Percentiles rank a stretch among this genome's conserved stretches.
Conservation (phyloP, 805 yeast genomes). For the Wickerhamiella kurtzmanii region DNA sequence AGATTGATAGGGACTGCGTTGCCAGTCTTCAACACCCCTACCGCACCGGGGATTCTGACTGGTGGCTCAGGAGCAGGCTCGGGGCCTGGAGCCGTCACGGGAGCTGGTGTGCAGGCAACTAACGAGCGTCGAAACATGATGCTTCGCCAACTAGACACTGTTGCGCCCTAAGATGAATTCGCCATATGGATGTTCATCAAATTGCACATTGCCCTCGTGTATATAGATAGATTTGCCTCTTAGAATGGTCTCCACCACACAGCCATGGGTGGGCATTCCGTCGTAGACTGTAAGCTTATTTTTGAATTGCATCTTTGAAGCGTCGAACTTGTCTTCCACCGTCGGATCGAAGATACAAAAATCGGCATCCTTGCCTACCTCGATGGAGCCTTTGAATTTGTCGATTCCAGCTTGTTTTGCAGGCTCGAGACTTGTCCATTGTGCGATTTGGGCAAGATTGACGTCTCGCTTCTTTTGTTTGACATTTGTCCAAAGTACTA, state of each 20-base stretch:
- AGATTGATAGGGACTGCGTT: constrained; percentile 17
- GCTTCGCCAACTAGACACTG: constrained; percentile 13
- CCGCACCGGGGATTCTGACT: background rate
- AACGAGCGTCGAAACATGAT: constrained; percentile 18
- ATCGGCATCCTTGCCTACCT: constrained; percentile 77
- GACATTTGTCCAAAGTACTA: constrained; percentile 60
- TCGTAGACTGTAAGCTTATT: constrained; percentile 83
- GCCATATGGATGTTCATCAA: background rate
- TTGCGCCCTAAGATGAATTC: constrained; percentile 1
- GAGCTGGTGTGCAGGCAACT: constrained; percentile 12
- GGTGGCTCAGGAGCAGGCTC: background rate
- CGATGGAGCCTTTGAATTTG: constrained; percentile 58
- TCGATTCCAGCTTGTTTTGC: constrained; percentile 72
- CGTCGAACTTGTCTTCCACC: constrained; percentile 31
- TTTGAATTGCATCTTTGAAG: constrained; percentile 42
- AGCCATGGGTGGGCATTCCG: constrained; percentile 55
- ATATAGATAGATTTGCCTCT: constrained; percentile 57
- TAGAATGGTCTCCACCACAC: constrained; percentile 65
- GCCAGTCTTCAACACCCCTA: constrained; percentile 5
- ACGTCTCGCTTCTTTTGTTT: constrained; percentile 30
- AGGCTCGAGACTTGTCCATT: constrained; percentile 75
- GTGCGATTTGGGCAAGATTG: constrained; percentile 45
- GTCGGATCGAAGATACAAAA: constrained; percentile 67
- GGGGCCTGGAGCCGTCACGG: background rate
- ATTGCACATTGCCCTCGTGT: background rate